Evolutionary conservation across 345 rosid species (phyloP).

Genomic region (Tarenaya hassleriana): DNA sequence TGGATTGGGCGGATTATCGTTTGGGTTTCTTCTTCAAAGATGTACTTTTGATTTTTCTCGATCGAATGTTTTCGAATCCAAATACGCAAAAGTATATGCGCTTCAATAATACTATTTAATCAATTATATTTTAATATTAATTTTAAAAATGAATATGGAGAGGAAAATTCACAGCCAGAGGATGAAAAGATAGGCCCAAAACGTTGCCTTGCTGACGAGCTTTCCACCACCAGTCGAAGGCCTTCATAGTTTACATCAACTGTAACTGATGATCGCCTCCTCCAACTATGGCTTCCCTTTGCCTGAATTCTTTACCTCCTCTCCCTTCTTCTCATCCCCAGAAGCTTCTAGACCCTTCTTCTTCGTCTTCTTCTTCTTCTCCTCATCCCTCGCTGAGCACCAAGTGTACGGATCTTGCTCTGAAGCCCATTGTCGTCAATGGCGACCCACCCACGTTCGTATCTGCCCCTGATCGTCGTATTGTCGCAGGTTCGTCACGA

Average conservation of each 20-base stretch:
- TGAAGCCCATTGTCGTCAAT: conserved; percentile 56
- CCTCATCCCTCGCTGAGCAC: conserved; percentile 19
- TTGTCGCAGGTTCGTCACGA: conserved; percentile 62
- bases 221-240: conserved; percentile 18
- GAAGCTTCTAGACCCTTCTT: conserved; percentile 36
- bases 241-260: conserved; percentile 6
- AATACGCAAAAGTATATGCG: too few species aligned
- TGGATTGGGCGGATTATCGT: conserved; percentile 19
- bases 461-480: conserved; percentile 90
- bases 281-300: conserved; percentile 54
- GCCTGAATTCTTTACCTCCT: conserved; percentile 46
- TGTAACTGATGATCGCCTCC: conserved; percentile 21
- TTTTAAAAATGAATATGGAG: too few species aligned
- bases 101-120: too few species aligned
- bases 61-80: too few species aligned
- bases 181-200: conserved; percentile 12
- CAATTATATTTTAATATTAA: too few species aligned
- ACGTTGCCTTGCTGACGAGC: conserved; percentile 13
- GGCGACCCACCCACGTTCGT: conserved; percentile 87
- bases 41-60: too few species aligned
- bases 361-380: too few species aligned
- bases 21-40: not conserved
- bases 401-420: conserved; percentile 22
- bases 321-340: conserved; percentile 45
- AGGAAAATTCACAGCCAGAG: conserved; percentile 23